Evolutionary conservation across 202 grass and related monocot species (phyloP), one percentile per base, ranked within the genome.

Genomic region (Digitaria exilis): DNA sequence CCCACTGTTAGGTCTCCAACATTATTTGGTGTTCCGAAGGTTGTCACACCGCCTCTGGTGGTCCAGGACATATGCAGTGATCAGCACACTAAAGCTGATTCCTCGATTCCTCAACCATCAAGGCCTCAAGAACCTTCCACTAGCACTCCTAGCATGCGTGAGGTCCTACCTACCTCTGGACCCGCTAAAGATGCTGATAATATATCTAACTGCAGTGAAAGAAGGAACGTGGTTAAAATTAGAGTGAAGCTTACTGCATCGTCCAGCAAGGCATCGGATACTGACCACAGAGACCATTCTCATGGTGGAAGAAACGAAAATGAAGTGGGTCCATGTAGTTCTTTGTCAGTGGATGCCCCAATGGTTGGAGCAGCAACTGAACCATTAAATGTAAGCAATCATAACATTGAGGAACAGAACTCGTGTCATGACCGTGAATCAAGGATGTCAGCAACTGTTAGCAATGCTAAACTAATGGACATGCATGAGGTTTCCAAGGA

Each of bases 271-370:
- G 84, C 77, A 85, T 91, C 94, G 69, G 96, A 87, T 79, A 80
- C 73, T 78, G 90, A 91, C 82, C 80, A 71, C 28, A 90, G 56
- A 80, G 89, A 73, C 79, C 78, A 67, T 61, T 90, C 64, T 60
- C 90, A 86, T 54, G 87, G 75, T 83, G 81, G 80, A 77, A 90
- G 73, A 88, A 98, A 90, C 76, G 90, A 91, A 85, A 93, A 87
- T 51, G 96, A 95, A 78, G 67, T 30, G 8, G 96, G 85, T 66
- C 93, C 93, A 70, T 95, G 93, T 87, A 98, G 93, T 82, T 95
- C 96, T 29, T 89, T 95, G 52, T 98, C 96, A 12, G 96, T 98
- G 60, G 96, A 98, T 89, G 96, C 96, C 31, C 93, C 96, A 29
- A 89, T 82, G 69, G 60, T 84, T 69, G 89, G 78, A 84, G 84